Base-by-base conservation (phyloP, 2,329 filamentous ascomycete species). In the Pseudocercospora ulei region DNA sequence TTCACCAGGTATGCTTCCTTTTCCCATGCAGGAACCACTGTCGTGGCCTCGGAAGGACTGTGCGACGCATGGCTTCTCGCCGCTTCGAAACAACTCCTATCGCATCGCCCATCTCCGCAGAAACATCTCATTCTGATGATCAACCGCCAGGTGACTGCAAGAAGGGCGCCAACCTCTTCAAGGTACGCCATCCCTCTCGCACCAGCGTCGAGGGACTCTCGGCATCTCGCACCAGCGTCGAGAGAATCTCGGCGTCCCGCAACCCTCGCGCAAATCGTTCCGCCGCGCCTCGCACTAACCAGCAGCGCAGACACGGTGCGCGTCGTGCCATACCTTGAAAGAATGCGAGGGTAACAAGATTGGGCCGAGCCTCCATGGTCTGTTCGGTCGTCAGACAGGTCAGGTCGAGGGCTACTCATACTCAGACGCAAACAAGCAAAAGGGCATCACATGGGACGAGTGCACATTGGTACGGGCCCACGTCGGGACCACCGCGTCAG, bases 361-460 rank as follows among this genome's bases (percentile, higher is more conserved):
- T 68, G 90, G 90, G 64, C 90, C 90, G 61, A 86, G 86, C 65
- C 80, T 98, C 59, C 78, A 92, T 80, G 90, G 90, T 65, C 84
- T 98, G 55, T 98, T 94, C 67, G 90, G 90, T 67, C 88, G 90
- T 67, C 82, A 94, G 75, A 84, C 83, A 51, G 90, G 90, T 60
- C 75, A 80, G 64, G 84, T 92, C 57, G 81, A 85, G 30, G 88
- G 90, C 55, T 98, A 82, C 78, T 72, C 85, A 63, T 98, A 96
- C 80, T 94, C 90, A 68, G 90, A 98, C 64, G 90, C 88, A 76
- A 98, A 98, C 83, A 96, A 96, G 82, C 71, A 81, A 63, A 93
- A 93, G 75, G 87, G 80, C 60, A 78, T 98, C 58, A 74, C 69
- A 59, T 98, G 90, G 90, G 70, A 85, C 56, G 78, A 94, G 63